Conservation (phyloP, 768 basidiomycete genomes). For the Pholiota conissans region DNA sequence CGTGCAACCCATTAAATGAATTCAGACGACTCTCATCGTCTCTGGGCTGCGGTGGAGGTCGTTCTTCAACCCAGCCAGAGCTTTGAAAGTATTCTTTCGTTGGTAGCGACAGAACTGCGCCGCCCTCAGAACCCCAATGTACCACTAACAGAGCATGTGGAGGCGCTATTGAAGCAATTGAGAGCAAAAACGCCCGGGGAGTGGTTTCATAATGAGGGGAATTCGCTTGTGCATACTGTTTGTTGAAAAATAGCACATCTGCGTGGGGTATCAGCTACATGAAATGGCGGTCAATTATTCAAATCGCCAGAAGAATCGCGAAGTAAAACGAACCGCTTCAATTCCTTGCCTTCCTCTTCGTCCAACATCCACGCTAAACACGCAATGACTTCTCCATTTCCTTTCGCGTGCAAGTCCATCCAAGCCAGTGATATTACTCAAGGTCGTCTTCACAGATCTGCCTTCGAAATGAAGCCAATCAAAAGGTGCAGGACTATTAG, state of each 20-base stretch:
- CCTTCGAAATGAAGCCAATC: slow-evolving; percentile 90
- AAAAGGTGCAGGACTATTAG: slow-evolving; percentile 72
- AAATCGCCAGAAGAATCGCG: neutral
- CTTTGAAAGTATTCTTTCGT: slow-evolving; percentile 87
- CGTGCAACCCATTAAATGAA: slow-evolving; percentile 24
- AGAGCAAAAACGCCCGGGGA: slow-evolving; percentile 77
- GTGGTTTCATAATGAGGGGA: slow-evolving; percentile 59
- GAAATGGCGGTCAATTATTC: slow-evolving; percentile 7
- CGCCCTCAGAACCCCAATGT: slow-evolving; percentile 78
- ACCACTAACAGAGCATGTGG: slow-evolving; percentile 81
- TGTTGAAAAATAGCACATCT: slow-evolving; percentile 80
- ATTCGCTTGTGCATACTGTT: slow-evolving; percentile 66
- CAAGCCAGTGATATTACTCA: slow-evolving; percentile 74
- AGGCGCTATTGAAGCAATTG: slow-evolving; percentile 64
- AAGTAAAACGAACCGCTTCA: slow-evolving; percentile 61
- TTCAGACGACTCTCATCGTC: slow-evolving; percentile 13
- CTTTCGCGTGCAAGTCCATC: slow-evolving; percentile 82
- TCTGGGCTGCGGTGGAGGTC: slow-evolving; percentile 21
- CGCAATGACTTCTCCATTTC: slow-evolving; percentile 81
- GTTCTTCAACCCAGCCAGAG: slow-evolving; percentile 74
- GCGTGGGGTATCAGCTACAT: slow-evolving; percentile 76
- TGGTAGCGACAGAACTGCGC: slow-evolving; percentile 77
- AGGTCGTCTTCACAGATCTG: slow-evolving; percentile 74
- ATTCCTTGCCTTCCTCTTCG: slow-evolving; percentile 74
- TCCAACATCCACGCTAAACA: slow-evolving; percentile 80